Conservation (phyloP, 306 rosid genomes). For the Glycine tomentella region DNA sequence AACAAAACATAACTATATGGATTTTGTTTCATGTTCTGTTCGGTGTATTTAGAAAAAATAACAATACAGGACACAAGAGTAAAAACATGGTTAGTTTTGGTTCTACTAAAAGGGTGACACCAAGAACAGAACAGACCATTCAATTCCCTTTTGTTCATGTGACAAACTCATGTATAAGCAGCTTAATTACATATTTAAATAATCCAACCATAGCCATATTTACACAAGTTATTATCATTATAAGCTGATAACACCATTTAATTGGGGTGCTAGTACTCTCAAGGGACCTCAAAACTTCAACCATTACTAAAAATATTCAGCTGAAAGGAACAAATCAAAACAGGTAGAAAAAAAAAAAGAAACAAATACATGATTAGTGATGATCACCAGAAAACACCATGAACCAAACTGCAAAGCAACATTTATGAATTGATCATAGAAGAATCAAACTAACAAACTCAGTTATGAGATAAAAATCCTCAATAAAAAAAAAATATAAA, state of each 20-base stretch:
- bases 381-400: conserved; percentile 17
- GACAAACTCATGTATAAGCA: background rate
- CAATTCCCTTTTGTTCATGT: background rate
- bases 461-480: conserved; percentile 11
- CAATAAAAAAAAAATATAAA: background rate
- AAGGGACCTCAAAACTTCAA: background rate
- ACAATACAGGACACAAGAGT: background rate
- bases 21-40: too few relatives aligned
- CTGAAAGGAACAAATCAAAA: conserved; percentile 2
- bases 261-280: background rate
- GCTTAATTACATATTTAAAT: background rate
- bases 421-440: background rate
- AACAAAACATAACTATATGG: too few relatives aligned
- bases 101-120: background rate
- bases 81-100: background rate
- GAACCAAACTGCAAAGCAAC: conserved; percentile 12
- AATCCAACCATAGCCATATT: conserved; percentile 25
- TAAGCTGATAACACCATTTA: background rate
- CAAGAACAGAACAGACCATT: background rate
- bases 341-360: background rate
- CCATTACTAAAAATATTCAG: background rate
- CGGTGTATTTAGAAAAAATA: background rate
- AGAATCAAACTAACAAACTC: conserved; percentile 39
- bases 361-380: conserved; percentile 11
- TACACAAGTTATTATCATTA: conserved; percentile 4